Conservation (phyloP, 2,329 filamentous ascomycete genomes). For the Dothideomycetidae sp. region DNA sequence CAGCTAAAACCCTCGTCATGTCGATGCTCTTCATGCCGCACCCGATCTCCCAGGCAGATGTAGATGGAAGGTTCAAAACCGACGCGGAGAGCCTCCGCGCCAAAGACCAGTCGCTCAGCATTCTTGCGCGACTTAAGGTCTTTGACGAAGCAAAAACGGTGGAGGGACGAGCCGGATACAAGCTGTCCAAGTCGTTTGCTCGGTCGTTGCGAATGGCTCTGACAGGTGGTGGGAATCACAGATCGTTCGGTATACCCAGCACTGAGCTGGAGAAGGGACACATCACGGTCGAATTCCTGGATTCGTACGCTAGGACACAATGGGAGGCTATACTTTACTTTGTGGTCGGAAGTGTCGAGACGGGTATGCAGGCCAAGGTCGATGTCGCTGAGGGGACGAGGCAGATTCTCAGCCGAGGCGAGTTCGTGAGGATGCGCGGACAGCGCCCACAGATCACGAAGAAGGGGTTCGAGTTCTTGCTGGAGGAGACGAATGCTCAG, state of each 20-base stretch:
- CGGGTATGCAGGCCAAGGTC: slow-evolving; percentile 34
- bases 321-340: slow-evolving; percentile 97
- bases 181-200: slow-evolving; percentile 69
- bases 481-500: slow-evolving; percentile 91
- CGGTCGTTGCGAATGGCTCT: slow-evolving; percentile 72
- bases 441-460: slow-evolving; percentile 64
- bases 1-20: slow-evolving; percentile 93
- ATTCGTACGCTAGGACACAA: slow-evolving; percentile 71
- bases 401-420: slow-evolving; percentile 63
- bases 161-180: slow-evolving; percentile 51
- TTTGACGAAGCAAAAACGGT: slow-evolving; percentile 44
- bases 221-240: slow-evolving; percentile 70
- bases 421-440: slow-evolving; percentile 50
- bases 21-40: slow-evolving; percentile 80
- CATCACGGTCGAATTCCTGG: slow-evolving; percentile 59
- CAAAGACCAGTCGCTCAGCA: slow-evolving; percentile 61
- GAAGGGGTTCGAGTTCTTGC: slow-evolving; percentile 81
- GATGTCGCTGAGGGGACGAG: slow-evolving; percentile 57
- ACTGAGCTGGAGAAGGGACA: slow-evolving; percentile 45
- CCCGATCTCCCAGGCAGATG: slow-evolving; percentile 62
- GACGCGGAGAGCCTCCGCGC: slow-evolving; percentile 23
- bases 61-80: slow-evolving; percentile 76
- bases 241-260: slow-evolving; percentile 83
- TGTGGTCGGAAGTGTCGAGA: slow-evolving; percentile 65
- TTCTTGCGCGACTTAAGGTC: slow-evolving; percentile 77